Conservation (phyloP, 148 eudicot species). For the Polygonum maritimum region DNA sequence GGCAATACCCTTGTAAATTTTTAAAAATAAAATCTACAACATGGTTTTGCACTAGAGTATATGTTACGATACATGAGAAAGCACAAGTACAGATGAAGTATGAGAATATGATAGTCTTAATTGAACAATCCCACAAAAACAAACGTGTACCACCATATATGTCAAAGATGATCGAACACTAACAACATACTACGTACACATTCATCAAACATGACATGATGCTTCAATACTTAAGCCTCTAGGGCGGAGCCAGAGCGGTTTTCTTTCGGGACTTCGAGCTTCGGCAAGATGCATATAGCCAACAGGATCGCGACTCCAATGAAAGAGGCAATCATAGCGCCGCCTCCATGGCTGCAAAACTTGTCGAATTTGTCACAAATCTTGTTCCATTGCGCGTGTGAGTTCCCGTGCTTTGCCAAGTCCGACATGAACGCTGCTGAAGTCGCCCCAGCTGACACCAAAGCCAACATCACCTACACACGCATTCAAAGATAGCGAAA, state of each 20-base stretch:
- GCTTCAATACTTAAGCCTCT: background rate
- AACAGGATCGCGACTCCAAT: slow-evolving; percentile 19
- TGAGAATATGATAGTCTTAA: background rate
- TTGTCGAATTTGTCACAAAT: slow-evolving; percentile 46
- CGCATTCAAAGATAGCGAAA: background rate
- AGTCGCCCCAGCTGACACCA: slow-evolving; percentile 40
- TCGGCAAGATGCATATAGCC: slow-evolving; percentile 8
- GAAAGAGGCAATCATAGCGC: slow-evolving; percentile 48
- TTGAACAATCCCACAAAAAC: background rate
- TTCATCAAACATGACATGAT: background rate
- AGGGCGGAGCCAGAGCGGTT: background rate
- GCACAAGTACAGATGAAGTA: background rate
- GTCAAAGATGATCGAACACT: background rate
- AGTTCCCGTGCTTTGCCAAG: slow-evolving; percentile 49
- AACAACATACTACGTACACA: background rate
- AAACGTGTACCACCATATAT: background rate
- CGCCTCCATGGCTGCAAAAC: slow-evolving; percentile 38
- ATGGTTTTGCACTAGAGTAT: background rate
- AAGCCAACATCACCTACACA: slow-evolving; percentile 29
- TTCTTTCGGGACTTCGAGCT: slow-evolving; percentile 3
- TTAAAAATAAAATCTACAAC: too few species aligned
- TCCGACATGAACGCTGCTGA: slow-evolving; percentile 59
- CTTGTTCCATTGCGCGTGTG: slow-evolving; percentile 64
- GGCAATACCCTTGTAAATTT: too few species aligned
- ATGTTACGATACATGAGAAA: background rate